Evolutionary conservation across 2,329 filamentous ascomycete species (phyloP).

Genomic region (Aspergillus fijiensis): DNA sequence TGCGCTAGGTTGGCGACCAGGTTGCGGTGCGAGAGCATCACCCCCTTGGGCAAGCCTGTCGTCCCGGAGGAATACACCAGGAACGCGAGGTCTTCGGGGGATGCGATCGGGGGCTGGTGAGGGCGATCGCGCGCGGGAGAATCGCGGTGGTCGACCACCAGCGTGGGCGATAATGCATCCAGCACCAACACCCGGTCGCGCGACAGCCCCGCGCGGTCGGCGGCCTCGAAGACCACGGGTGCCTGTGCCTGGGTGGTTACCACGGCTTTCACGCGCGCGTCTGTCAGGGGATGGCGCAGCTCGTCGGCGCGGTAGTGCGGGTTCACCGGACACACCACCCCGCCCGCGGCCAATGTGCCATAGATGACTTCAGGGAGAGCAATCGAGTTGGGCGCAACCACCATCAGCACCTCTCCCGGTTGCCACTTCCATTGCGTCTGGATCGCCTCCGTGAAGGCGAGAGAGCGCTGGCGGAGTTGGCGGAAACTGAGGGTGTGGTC

Average conservation of each 20-base stretch:
- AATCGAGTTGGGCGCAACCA: conserved; percentile 19
- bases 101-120: conserved; percentile 2
- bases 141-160: background rate
- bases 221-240: conserved; percentile 10
- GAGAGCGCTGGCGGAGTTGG: conserved; percentile 10
- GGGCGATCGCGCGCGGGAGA: background rate
- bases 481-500: conserved; percentile 11
- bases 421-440: conserved; percentile 19
- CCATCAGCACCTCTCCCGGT: conserved; percentile 20
- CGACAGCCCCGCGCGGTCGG: conserved; percentile 7
- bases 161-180: conserved; percentile 6
- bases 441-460: conserved; percentile 15
- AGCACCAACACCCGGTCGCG: conserved; percentile 13
- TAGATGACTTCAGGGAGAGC: conserved; percentile 18
- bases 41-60: conserved; percentile 29
- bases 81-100: conserved; percentile 16
- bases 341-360: conserved; percentile 26
- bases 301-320: conserved; percentile 25
- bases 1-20: conserved; percentile 18
- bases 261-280: conserved; percentile 13
- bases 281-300: conserved; percentile 17
- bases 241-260: conserved; percentile 11
- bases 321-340: conserved; percentile 29
- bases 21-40: conserved; percentile 20
- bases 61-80: conserved; percentile 32